Evolutionary conservation across 371 early-diverging fungal genomes (phyloP).

Genomic region (Basidiobolus heterosporus): DNA sequence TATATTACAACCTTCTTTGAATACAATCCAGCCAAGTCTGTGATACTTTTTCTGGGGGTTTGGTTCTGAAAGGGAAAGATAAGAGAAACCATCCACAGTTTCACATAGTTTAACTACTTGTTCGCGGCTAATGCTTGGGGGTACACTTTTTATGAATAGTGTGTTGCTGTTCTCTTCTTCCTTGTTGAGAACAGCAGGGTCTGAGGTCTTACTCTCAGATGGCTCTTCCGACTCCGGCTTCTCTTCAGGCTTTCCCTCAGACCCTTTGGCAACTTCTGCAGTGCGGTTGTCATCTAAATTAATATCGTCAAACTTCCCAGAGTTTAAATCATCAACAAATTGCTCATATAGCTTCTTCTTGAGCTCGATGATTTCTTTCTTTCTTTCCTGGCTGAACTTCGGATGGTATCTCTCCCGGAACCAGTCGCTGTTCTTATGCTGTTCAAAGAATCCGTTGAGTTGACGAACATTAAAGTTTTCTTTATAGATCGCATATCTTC

Average conservation of each 20-base stretch:
- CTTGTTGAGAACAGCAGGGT: neutral
- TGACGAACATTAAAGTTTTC: constrained; percentile 52
- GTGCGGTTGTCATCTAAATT: constrained; percentile 3
- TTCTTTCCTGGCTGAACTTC: constrained; percentile 26
- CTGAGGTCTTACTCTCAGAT: constrained; percentile 11
- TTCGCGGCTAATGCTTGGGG: constrained; percentile 53
- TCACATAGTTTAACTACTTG: constrained; percentile 59
- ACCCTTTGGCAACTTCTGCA: constrained; percentile 32
- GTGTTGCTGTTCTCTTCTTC: constrained; percentile 23
- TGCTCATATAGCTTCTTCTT: constrained; percentile 28
- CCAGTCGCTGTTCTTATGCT: constrained; percentile 78
- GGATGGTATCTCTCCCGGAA: constrained; percentile 84
- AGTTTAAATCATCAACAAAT: constrained; percentile 44
- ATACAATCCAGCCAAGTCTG: constrained; percentile 85
- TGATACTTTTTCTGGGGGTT: constrained; percentile 63
- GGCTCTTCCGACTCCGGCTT: constrained; percentile 7
- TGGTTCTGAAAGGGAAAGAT: constrained; percentile 77
- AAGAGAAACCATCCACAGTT: constrained; percentile 57
- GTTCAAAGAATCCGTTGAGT: constrained; percentile 48
- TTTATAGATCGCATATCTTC: constrained; percentile 60
- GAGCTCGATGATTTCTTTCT: constrained; percentile 23
- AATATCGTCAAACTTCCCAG: constrained; percentile 55
- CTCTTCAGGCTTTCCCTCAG: constrained; percentile 19
- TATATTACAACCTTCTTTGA: constrained; percentile 65
- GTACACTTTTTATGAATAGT: constrained; percentile 64